Base-by-base conservation (phyloP, 768 basidiomycete genomes). In the Mycena galericulata region DNA sequence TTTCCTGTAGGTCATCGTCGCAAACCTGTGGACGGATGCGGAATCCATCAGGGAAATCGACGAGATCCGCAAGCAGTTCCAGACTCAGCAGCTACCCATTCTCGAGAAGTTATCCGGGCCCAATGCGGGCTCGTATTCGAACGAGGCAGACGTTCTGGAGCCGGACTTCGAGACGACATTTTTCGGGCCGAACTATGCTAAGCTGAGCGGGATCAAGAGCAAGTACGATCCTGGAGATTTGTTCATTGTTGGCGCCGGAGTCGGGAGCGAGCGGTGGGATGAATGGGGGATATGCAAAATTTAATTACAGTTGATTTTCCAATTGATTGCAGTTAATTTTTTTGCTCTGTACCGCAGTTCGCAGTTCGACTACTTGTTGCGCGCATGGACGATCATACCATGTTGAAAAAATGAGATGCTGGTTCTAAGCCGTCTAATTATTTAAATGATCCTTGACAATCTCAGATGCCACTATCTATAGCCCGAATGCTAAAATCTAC, bases 261-360 rank as follows among this genome's bases (percentile, higher is more conserved):
- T 80, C 29, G 78, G 76, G 17, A 77, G 77, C 32, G 79, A 80
- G 67, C 20, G 72, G 51, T 80, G 79, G 80, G 76, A 79, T 58
- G 57, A 58, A 43, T 67, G 68, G n/a, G 78, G 78, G 12, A 56
- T 77, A 10, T 78, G 78, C 66, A 72, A 50, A 32, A 46, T 73
- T 15, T 62, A 14, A 47, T n/a, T n/a, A n/a, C n/a, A n/a, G n/a
- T n/a, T n/a, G n/a, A n/a, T n/a, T n/a, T n/a, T n/a, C n/a, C n/a
- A n/a, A n/a, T n/a, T n/a, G n/a, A n/a, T n/a, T n/a, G n/a, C n/a
- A n/a, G n/a, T n/a, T n/a, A n/a, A n/a, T n/a, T n/a, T n/a, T n/a
- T n/a, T n/a, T n/a, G n/a, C n/a, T n/a, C n/a, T n/a, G n/a, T n/a
- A n/a, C n/a, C n/a, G n/a, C n/a, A n/a, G n/a, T n/a, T n/a, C n/a